Evolutionary conservation across 768 basidiomycete species (phyloP).

Genomic region (Kwoniella dejecticola): DNA sequence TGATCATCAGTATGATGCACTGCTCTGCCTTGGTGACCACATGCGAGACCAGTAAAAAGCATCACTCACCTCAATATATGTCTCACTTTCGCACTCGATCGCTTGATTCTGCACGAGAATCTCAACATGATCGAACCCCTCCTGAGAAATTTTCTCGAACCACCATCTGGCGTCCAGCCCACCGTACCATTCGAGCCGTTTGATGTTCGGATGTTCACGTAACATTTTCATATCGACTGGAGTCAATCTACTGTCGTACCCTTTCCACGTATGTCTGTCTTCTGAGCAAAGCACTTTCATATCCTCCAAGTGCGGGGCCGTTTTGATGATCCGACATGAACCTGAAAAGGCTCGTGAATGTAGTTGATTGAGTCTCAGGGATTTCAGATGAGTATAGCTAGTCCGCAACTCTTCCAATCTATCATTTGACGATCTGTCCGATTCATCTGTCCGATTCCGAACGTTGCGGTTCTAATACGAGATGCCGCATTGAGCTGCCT

Average conservation of each 20-base stretch:
- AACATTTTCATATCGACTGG: not conserved
- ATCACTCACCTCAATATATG: constrained; percentile 22
- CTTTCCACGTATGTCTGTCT: not conserved
- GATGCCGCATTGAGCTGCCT: too few species aligned
- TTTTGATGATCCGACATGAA: not conserved
- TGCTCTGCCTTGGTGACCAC: too few species aligned
- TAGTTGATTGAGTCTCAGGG: not conserved
- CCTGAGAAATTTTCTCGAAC: constrained; percentile 13
- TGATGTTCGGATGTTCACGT: not conserved
- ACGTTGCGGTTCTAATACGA: too few species aligned
- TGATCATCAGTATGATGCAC: not conserved
- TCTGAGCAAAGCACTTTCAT: not conserved
- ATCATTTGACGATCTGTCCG: too few species aligned
- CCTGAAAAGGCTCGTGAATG: not conserved
- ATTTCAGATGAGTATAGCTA: too few species aligned
- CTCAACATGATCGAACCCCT: constrained; percentile 5
- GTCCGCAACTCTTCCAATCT: too few species aligned
- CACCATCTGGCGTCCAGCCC: constrained; percentile 4
- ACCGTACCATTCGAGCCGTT: constrained; percentile 11
- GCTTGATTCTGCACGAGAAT: constrained; percentile 10
- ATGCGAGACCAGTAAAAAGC: too few species aligned
- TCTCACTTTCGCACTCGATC: constrained; percentile 20
- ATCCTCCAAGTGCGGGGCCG: not conserved
- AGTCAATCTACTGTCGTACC: not conserved
- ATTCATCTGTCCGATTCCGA: too few species aligned